phyloP scores from a whole-genome alignment of 768 basidiomycete species.

The Lactarius hatsudake region DNA sequence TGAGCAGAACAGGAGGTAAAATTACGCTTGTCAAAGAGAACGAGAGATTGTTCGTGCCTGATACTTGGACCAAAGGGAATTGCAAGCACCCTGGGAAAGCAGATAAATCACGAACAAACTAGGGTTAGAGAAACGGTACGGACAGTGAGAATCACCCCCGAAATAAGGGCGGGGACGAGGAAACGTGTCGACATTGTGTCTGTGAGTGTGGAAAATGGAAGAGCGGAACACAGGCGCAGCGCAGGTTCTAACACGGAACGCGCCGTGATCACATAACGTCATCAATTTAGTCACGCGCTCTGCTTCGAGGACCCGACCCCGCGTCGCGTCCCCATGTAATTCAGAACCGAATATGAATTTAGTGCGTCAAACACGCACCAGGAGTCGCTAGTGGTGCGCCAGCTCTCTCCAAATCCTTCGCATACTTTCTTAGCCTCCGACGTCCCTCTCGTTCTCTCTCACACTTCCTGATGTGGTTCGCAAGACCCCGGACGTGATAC shows the following conservation, averaged over 20 bases:
- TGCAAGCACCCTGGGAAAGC: conserved; percentile 61
- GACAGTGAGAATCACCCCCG: conserved; percentile 90
- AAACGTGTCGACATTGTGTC: conserved; percentile 59
- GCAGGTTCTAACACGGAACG: neutral
- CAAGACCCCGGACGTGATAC: too few species aligned
- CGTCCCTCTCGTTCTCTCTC: too few species aligned
- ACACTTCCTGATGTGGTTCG: too few species aligned
- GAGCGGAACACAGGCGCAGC: neutral
- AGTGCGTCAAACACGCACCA: too few species aligned
- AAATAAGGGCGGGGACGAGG: conserved; percentile 77
- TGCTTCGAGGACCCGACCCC: too few species aligned
- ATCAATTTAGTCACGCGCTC: neutral
- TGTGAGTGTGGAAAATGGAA: neutral
- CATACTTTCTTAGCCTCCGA: too few species aligned
- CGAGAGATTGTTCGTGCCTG: conserved; percentile 47
- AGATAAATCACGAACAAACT: conserved; percentile 10
- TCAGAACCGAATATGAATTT: too few species aligned
- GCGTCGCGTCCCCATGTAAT: too few species aligned
- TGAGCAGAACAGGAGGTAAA: conserved; percentile 30
- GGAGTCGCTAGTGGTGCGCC: too few species aligned
- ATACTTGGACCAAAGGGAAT: conserved; percentile 81
- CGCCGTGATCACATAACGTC: neutral
- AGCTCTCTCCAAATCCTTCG: too few species aligned
- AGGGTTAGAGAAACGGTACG: conserved; percentile 25
- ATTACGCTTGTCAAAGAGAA: conserved; percentile 1